phyloP scores from a whole-genome alignment of 495 filamentous ascomycete species.

The Filosporella fistucella region DNA sequence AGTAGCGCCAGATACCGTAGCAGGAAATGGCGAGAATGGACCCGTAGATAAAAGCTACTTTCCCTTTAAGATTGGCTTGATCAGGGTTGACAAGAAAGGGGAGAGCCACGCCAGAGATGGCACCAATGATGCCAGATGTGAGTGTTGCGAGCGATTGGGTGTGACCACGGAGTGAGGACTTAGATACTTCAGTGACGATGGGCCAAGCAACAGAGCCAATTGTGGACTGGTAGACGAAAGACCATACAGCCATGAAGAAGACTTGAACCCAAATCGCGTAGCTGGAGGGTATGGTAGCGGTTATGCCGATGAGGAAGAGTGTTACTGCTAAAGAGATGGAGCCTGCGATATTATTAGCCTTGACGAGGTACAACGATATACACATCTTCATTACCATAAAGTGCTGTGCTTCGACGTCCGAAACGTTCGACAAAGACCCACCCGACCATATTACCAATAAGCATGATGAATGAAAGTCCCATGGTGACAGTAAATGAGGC shows the following conservation, averaged over 20 bases:
- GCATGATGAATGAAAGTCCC: conserved; percentile 9
- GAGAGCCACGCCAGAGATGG: conserved; percentile 6
- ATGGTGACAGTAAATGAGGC: conserved; percentile 8
- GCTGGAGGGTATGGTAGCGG: conserved; percentile 3
- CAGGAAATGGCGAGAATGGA: conserved; percentile 3
- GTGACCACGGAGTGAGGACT: conserved; percentile 1
- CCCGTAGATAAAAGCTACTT: conserved; percentile 14
- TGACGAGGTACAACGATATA: too few species aligned
- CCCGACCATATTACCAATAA: conserved; percentile 12
- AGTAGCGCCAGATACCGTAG: conserved; percentile 9
- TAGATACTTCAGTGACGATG: conserved; percentile 14
- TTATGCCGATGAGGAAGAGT: conserved; percentile 14
- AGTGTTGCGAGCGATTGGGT: conserved; percentile 15
- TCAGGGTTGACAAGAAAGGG: conserved; percentile 14
- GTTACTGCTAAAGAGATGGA: conserved; percentile 5
- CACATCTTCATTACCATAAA: too few species aligned
- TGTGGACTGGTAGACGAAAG: conserved; percentile 17
- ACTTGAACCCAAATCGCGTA: conserved; percentile 15
- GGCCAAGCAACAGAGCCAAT: conserved; percentile 18
- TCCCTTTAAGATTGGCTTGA: conserved; percentile 12
- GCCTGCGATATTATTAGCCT: too few species aligned
- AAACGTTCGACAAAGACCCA: conserved; percentile 15
- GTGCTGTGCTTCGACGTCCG: conserved; percentile 11
- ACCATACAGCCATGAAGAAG: conserved; percentile 16
- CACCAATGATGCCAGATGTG: conserved; percentile 12